Evolutionary conservation across 2,329 filamentous ascomycete species (phyloP), one percentile per base, ranked within the genome.

Genomic region (Diaporthe sp.): DNA sequence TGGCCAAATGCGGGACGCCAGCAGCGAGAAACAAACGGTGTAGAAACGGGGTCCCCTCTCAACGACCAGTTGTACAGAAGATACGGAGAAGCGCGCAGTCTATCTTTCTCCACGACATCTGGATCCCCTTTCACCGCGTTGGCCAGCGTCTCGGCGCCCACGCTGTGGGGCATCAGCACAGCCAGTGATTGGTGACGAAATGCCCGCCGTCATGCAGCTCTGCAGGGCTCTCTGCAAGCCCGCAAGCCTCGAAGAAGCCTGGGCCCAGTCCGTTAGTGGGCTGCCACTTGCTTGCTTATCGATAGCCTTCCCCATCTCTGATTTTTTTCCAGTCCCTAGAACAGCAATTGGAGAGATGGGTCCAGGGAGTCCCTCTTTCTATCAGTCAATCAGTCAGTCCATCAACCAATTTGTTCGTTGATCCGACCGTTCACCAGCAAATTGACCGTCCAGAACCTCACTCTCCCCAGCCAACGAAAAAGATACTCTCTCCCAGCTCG

Each of bases 61-160:
- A 50, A 64, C 45, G 50, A 72, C 70, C 64, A 68, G 47, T 68
- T 68, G 64, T 68, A 68, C 47, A 68, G 47, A 40, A 68, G 64
- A 54, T 68, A 68, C 64, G 64, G 64, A 68, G 30, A 54, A 68
- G n/a, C 35, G 47, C 33, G 64, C 47, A 68, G 64, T 54, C 64
- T 68, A 68, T 68, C 64, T 54, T 68, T 54, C 64, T 72, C 70
- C 70, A 72, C 70, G 70, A 61, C 60, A 60, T 64, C 58, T 72
- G 70, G 70, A 61, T 60, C 57, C 60, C 70, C 54, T 57, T 72
- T 72, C 70, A 72, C 70, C 70, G 70, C 70, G 70, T 64, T 72
- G 70, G 70, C 50, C 70, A 72, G 70, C 57, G 70, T 72, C 70
- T 72, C 57, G 70, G 70, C 70, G 70, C 57, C 57, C 70, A 47